phyloP scores from a whole-genome alignment of 2,329 filamentous ascomycete species.

The Talaromyces sp. region DNA sequence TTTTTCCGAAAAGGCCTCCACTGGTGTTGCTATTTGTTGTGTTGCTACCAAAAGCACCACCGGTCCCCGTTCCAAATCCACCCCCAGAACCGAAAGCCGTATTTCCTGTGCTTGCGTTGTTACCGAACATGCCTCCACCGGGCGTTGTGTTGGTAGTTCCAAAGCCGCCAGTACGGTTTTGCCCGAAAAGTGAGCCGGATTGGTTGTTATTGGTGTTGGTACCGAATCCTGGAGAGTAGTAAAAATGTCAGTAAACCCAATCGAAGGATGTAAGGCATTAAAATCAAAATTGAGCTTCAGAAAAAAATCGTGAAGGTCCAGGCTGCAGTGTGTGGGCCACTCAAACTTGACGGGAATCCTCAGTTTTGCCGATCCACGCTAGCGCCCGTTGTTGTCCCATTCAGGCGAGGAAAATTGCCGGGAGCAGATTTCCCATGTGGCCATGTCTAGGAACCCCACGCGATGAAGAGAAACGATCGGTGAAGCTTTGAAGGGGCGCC shows the following conservation, averaged over 20 bases:
- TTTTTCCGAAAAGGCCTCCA: constrained; percentile 44
- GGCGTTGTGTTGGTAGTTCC: constrained; percentile 33
- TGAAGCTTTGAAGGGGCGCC: constrained; percentile 9
- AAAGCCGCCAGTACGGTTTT: constrained; percentile 35
- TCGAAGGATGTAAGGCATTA: constrained; percentile 5
- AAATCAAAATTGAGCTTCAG: background rate
- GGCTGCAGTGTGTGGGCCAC: background rate
- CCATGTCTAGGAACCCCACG: background rate
- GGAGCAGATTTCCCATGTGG: background rate
- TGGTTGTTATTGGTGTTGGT: constrained; percentile 35
- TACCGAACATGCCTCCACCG: constrained; percentile 39
- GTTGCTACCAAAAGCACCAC: constrained; percentile 11
- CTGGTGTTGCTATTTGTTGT: constrained; percentile 31
- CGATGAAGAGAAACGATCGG: background rate
- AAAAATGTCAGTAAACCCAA: constrained; percentile 20
- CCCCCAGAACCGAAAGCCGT: constrained; percentile 24
- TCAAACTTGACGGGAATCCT: background rate
- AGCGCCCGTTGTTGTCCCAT: background rate
- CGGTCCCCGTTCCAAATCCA: constrained; percentile 20
- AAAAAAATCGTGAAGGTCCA: background rate
- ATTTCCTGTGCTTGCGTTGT: constrained; percentile 21
- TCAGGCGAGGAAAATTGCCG: background rate
- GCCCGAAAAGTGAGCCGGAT: constrained; percentile 40
- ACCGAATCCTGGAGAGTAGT: constrained; percentile 39
- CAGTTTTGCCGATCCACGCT: constrained; percentile 2